These are phyloP conservation scores for Boletus bicolor DNA, from an alignment of 768 basidiomycete genomes.

Conservation along the genomic window DNA sequence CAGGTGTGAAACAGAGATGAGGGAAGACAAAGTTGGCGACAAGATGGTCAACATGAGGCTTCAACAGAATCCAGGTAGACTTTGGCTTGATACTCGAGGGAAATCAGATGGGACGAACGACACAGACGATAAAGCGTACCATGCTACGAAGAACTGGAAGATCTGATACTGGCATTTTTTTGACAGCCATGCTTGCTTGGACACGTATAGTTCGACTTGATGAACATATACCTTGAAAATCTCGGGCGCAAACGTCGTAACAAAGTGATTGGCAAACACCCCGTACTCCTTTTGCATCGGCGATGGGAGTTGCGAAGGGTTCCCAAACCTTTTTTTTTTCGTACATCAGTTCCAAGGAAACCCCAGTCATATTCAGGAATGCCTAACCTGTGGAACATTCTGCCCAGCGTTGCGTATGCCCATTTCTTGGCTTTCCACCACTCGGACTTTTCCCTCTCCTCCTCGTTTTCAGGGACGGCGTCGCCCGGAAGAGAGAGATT, in stretches of 20 bases:
- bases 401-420: conserved; percentile 79
- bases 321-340: conserved; percentile 59
- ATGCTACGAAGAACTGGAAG: conserved; percentile 83
- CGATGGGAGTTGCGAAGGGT: conserved; percentile 80
- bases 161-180: conserved; percentile 83
- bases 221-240: conserved; percentile 78
- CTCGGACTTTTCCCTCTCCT: conserved; percentile 72
- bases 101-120: conserved; percentile 11
- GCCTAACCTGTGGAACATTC: conserved; percentile 68
- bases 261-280: conserved; percentile 74
- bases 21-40: conserved; percentile 85
- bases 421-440: conserved; percentile 96
- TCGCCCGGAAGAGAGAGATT: conserved; percentile 64
- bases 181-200: conserved; percentile 71
- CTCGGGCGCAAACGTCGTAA: conserved; percentile 77
- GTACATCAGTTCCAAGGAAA: conserved; percentile 3
- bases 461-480: conserved; percentile 65
- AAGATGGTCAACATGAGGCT: conserved; percentile 77
- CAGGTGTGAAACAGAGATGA: conserved; percentile 73
- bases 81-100: conserved; percentile 79
- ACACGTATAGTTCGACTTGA: conserved; percentile 64
- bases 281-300: conserved; percentile 67
- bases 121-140: conserved; percentile 45
- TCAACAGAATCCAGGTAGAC: conserved; percentile 84
- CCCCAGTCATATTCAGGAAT: neutral